A percentile compares a stretch with the other conserved stretches of the same genome.
These are phyloP conservation scores for Leccinum longicurvipes DNA, from an alignment of 768 basidiomycete species.

Conservation along the genomic window DNA sequence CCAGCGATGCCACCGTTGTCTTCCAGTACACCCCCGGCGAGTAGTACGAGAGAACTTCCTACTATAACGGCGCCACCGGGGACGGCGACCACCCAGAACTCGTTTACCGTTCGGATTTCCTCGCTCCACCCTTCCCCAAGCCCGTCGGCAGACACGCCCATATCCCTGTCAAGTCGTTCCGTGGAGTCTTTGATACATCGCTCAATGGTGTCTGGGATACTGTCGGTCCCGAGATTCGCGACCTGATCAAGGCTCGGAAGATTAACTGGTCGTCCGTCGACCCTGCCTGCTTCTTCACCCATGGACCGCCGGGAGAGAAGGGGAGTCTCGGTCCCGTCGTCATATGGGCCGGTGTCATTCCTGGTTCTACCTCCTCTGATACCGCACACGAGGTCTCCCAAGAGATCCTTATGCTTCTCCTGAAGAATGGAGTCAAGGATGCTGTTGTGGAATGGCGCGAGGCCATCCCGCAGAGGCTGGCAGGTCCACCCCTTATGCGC, in stretches of 20 bases:
- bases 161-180: neutral
- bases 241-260: neutral
- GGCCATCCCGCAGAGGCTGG: neutral
- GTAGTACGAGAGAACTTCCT: neutral
- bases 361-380: neutral
- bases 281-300: neutral
- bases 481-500: neutral
- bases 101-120: neutral
- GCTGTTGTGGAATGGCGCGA: neutral
- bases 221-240: neutral
- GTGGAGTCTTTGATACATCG: neutral
- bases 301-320: neutral
- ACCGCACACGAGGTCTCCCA: neutral
- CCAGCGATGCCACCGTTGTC: no score
- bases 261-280: neutral
- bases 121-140: neutral
- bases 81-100: neutral
- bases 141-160: neutral
- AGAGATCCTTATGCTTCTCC: neutral
- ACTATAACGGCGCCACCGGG: neutral
- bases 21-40: no score
- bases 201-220: neutral
- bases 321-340: neutral
- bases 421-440: neutral
- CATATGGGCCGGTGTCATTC: neutral